Percentiles rank a stretch among this genome's conserved stretches.
phyloP scores from a whole-genome alignment of 2,329 filamentous ascomycete species.

The Endocalyx cinctus region DNA sequence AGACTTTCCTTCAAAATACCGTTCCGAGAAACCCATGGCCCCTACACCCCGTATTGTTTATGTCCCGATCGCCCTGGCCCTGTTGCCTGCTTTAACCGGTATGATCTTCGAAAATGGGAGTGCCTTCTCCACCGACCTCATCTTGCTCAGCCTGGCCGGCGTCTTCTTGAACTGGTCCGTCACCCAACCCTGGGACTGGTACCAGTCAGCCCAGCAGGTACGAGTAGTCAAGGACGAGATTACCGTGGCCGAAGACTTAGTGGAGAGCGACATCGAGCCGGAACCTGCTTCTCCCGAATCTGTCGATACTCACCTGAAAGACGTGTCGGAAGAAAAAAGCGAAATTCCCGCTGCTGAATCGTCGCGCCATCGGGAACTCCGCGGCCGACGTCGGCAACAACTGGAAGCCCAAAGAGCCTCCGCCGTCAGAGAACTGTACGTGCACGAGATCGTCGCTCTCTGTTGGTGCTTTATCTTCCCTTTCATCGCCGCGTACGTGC shows the following conservation, averaged over 20 bases:
- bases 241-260: conserved; percentile 31
- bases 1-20: too few relatives aligned
- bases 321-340: conserved; percentile 36
- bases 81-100: conserved; percentile 81
- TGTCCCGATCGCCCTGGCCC: conserved; percentile 75
- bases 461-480: conserved; percentile 76
- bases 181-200: conserved; percentile 83
- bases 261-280: conserved; percentile 42
- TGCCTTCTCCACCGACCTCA: conserved; percentile 77
- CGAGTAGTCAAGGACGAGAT: conserved; percentile 46
- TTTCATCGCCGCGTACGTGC: conserved; percentile 71
- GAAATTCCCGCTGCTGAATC: conserved; percentile 6
- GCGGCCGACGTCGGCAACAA: conserved; percentile 11
- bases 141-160: conserved; percentile 72
- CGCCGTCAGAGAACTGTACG: conserved; percentile 61
- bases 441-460: conserved; percentile 72
- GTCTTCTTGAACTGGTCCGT: conserved; percentile 93
- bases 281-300: conserved; percentile 22
- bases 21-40: conserved; percentile 30
- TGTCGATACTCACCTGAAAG: conserved; percentile 27
- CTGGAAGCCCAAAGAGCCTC: conserved; percentile 25
- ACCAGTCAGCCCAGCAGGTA: conserved; percentile 63
- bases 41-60: conserved; percentile 62
- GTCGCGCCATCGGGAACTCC: conserved; percentile 9
- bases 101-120: conserved; percentile 81